These are phyloP conservation scores for Endocarpon pusillum DNA, from an alignment of 495 filamentous ascomycete species.

Conservation along the genomic window DNA sequence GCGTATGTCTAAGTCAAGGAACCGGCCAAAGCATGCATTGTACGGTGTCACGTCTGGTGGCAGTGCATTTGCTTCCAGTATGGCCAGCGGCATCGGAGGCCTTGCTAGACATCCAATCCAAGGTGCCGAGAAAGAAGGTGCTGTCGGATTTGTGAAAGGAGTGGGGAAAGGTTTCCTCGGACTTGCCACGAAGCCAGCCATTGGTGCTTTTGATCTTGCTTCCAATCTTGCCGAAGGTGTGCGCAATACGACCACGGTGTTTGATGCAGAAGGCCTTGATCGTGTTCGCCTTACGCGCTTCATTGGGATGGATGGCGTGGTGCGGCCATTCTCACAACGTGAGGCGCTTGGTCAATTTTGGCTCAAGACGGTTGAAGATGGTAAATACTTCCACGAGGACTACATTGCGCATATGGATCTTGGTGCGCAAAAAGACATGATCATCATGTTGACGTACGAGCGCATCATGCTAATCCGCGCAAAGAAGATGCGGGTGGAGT, in stretches of 20 bases:
- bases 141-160: constrained; percentile 88
- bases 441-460: constrained; percentile 87
- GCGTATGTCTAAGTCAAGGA: constrained; percentile 81
- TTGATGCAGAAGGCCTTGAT: constrained; percentile 85
- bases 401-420: constrained; percentile 96
- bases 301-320: constrained; percentile 80
- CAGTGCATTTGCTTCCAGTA: constrained; percentile 77
- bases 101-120: constrained; percentile 85
- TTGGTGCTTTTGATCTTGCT: constrained; percentile 91
- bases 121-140: constrained; percentile 89
- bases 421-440: constrained; percentile 70
- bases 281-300: constrained; percentile 83
- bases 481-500: constrained; percentile 70
- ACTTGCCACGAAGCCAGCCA: constrained; percentile 85
- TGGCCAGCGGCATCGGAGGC: constrained; percentile 87
- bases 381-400: constrained; percentile 91
- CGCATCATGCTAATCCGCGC: constrained; percentile 81
- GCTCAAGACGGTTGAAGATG: constrained; percentile 94
- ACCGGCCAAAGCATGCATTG: constrained; percentile 88
- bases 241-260: constrained; percentile 95
- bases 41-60: constrained; percentile 93
- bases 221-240: constrained; percentile 94
- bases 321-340: constrained; percentile 86
- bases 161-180: constrained; percentile 90
- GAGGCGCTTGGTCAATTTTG: constrained; percentile 96